These are phyloP conservation scores for Phycomyces blakesleeanus DNA, from an alignment of 192 early-diverging fungal genomes.

Conservation along the genomic window DNA sequence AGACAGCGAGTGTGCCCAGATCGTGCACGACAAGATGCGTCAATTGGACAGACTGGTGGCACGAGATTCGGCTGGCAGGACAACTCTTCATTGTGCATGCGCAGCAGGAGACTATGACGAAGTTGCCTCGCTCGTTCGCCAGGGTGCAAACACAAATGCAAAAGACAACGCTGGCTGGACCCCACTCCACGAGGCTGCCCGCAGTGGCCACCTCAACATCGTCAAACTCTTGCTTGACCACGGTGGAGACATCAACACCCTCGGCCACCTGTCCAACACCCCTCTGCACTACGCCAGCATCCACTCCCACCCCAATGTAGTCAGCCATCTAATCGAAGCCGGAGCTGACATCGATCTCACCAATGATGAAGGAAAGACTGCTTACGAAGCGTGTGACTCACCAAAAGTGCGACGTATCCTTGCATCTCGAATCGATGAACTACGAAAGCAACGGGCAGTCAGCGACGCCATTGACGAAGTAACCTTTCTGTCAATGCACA, in stretches of 20 bases:
- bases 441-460: conserved; percentile 21
- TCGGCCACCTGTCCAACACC: conserved; percentile 57
- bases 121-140: conserved; percentile 44
- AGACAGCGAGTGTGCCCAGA: conserved; percentile 40
- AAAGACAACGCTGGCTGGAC: conserved; percentile 66
- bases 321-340: conserved; percentile 40
- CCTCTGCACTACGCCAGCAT: conserved; percentile 66
- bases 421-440: conserved; percentile 20
- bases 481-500: conserved; percentile 16
- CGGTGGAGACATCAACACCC: conserved; percentile 56
- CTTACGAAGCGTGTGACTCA: conserved; percentile 45
- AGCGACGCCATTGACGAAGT: conserved; percentile 30
- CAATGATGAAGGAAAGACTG: conserved; percentile 51
- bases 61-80: conserved; percentile 44
- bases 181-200: conserved; percentile 53
- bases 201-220: conserved; percentile 42
- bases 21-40: conserved; percentile 32
- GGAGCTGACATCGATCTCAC: conserved; percentile 44
- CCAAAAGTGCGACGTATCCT: conserved; percentile 15
- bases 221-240: conserved; percentile 45
- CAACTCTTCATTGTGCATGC: conserved; percentile 47
- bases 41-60: conserved; percentile 35
- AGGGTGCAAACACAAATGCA: conserved; percentile 65
- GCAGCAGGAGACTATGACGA: conserved; percentile 48
- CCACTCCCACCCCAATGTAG: conserved; percentile 47